phyloP scores from a whole-genome alignment of 164 flowering plant species.

The Magnolia officinalis region DNA sequence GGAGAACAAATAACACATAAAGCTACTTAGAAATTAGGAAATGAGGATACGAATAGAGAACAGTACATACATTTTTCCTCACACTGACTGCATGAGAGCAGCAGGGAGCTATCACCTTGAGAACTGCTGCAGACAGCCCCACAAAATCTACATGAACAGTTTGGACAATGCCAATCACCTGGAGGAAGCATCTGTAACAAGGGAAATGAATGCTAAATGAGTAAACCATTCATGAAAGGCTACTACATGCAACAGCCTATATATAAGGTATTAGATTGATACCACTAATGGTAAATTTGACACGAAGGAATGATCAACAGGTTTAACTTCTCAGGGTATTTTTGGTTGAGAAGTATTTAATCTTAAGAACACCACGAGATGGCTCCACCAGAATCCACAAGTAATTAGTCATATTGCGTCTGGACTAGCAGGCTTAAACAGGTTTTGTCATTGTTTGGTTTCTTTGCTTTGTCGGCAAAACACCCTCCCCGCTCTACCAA shows the following conservation, averaged over 20 bases:
- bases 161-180: conserved; percentile 96
- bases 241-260: background rate
- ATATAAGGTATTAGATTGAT: background rate
- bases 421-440: background rate
- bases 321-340: background rate
- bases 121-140: conserved; percentile 29
- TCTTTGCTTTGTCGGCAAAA: background rate
- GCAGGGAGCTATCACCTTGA: conserved; percentile 26
- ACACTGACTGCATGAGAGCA: conserved; percentile 62
- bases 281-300: background rate
- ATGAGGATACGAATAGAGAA: background rate
- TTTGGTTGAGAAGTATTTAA: background rate
- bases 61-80: conserved; percentile 56
- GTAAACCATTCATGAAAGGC: background rate
- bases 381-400: background rate
- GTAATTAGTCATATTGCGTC: background rate
- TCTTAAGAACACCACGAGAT: background rate
- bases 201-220: conserved; percentile 3
- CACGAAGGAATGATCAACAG: background rate
- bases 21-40: background rate
- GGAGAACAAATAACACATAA: background rate
- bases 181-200: conserved; percentile 76
- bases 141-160: conserved; percentile 90
- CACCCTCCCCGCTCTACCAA: background rate
- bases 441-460: background rate